These are phyloP conservation scores for Cercospora zeina DNA, from an alignment of 2,329 filamentous ascomycete genomes.

Conservation along the genomic window DNA sequence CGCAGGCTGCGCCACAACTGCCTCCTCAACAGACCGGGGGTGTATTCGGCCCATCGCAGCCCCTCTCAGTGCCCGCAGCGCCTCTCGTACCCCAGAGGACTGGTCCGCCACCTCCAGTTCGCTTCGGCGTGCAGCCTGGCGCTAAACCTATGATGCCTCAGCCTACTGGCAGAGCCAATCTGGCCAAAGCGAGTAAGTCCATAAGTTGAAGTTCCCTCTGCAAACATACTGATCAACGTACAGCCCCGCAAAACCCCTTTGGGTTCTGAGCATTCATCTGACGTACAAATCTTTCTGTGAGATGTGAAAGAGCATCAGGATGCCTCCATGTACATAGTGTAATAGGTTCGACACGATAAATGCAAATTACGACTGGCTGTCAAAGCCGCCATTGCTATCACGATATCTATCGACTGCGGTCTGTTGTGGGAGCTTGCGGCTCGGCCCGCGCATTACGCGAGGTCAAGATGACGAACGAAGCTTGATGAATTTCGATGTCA, in stretches of 20 bases:
- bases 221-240: slow-evolving; percentile 5
- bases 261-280: slow-evolving; percentile 54
- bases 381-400: neutral
- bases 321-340: slow-evolving; percentile 30
- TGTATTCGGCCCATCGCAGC: slow-evolving; percentile 39
- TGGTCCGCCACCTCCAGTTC: slow-evolving; percentile 80
- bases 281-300: slow-evolving; percentile 16
- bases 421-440: neutral
- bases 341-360: slow-evolving; percentile 24
- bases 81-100: slow-evolving; percentile 76
- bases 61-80: slow-evolving; percentile 45
- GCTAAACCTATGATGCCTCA: slow-evolving; percentile 79
- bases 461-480: slow-evolving; percentile 8
- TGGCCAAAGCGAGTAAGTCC: slow-evolving; percentile 91
- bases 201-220: neutral
- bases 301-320: slow-evolving; percentile 21
- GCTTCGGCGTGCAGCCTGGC: slow-evolving; percentile 76
- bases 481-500: neutral
- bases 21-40: slow-evolving; percentile 57
- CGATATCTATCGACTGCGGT: neutral
- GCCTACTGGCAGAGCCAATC: slow-evolving; percentile 85
- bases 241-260: slow-evolving; percentile 70
- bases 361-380: slow-evolving; percentile 9
- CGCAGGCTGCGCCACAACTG: slow-evolving; percentile 54
- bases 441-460: neutral